Percentiles rank a stretch among this genome's conserved stretches.
Evolutionary conservation across 1,284 basidiomycete species (phyloP).

Genomic region (Fomitopsis betulina): DNA sequence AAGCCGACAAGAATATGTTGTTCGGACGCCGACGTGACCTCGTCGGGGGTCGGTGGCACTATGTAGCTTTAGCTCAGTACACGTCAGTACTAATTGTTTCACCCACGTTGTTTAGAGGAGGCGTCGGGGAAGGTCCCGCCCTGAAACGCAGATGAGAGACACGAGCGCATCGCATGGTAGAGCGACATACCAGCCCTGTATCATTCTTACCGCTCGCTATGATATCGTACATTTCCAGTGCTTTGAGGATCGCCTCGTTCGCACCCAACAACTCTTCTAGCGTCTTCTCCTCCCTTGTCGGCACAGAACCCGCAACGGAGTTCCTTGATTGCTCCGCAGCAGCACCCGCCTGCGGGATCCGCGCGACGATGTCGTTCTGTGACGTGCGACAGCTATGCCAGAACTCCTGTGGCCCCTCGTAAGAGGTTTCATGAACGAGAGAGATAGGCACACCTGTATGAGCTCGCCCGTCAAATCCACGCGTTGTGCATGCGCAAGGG

Average conservation of each 20-base stretch:
- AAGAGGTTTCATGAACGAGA: not conserved
- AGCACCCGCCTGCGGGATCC: slow-evolving; percentile 76
- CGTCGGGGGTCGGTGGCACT: slow-evolving; percentile 40
- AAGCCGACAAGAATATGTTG: slow-evolving; percentile 4
- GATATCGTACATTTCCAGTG: slow-evolving; percentile 54
- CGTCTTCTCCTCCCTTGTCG: slow-evolving; percentile 54
- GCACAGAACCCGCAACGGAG: slow-evolving; percentile 8
- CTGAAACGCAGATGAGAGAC: slow-evolving; percentile 51
- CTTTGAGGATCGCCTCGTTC: slow-evolving; percentile 47
- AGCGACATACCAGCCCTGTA: slow-evolving; percentile 17
- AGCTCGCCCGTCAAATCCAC: slow-evolving; percentile 58
- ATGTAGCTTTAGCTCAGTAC: slow-evolving; percentile 14
- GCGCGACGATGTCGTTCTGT: slow-evolving; percentile 66
- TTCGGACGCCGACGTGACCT: not conserved
- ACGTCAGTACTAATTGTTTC: slow-evolving; percentile 3
- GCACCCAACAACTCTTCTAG: slow-evolving; percentile 60
- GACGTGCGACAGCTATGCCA: slow-evolving; percentile 61
- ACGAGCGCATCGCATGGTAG: slow-evolving; percentile 18
- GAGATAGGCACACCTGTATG: slow-evolving; percentile 37
- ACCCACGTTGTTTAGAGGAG: slow-evolving; percentile 32
- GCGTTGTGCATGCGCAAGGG: slow-evolving; percentile 57
- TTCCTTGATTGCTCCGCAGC: slow-evolving; percentile 56
- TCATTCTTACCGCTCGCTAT: slow-evolving; percentile 47
- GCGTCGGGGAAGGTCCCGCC: slow-evolving; percentile 77
- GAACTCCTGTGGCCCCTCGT: slow-evolving; percentile 52